Evolutionary conservation across 2,329 filamentous ascomycete species (phyloP).

Genomic region (Aspergillus pseudoglaucus): DNA sequence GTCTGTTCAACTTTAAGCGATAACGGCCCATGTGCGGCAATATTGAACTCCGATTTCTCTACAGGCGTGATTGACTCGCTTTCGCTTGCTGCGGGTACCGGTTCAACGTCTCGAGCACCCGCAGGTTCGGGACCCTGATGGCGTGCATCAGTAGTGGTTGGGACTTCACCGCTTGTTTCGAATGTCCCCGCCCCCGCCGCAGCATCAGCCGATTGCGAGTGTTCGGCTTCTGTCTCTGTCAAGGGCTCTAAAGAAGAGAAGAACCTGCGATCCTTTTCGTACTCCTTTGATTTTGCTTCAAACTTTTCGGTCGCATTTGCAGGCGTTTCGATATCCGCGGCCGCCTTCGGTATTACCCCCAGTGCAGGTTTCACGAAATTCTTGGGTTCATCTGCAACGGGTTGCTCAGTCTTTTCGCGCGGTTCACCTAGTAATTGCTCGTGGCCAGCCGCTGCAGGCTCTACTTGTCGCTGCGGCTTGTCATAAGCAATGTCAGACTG

Average conservation of each 20-base stretch:
- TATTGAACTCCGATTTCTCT: constrained; percentile 16
- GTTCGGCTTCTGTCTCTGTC: too few species aligned
- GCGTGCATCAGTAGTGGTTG: constrained; percentile 2
- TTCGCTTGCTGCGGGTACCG: constrained; percentile 1
- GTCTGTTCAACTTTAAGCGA: constrained; percentile 5
- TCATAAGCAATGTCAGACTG: not conserved
- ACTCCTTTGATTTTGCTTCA: too few species aligned
- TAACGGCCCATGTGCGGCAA: constrained; percentile 13
- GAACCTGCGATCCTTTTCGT: too few species aligned
- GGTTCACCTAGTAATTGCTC: not conserved
- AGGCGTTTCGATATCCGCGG: too few species aligned
- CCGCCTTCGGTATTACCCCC: too few species aligned
- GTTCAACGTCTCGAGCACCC: constrained; percentile 3
- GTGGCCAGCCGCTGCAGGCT: constrained; percentile 1
- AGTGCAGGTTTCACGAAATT: too few species aligned
- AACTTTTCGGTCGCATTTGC: too few species aligned
- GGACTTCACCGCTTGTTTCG: constrained; percentile 14
- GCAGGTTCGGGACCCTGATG: not conserved
- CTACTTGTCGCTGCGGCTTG: not conserved
- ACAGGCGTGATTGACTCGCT: constrained; percentile 6
- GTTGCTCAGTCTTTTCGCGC: not conserved
- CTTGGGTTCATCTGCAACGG: not conserved
- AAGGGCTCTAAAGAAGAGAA: too few species aligned
- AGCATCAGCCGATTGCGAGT: not conserved
- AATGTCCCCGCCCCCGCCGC: not conserved